Evolutionary conservation across 2,329 filamentous ascomycete genomes (phyloP).

Genomic region (Diplocarpon mali): DNA sequence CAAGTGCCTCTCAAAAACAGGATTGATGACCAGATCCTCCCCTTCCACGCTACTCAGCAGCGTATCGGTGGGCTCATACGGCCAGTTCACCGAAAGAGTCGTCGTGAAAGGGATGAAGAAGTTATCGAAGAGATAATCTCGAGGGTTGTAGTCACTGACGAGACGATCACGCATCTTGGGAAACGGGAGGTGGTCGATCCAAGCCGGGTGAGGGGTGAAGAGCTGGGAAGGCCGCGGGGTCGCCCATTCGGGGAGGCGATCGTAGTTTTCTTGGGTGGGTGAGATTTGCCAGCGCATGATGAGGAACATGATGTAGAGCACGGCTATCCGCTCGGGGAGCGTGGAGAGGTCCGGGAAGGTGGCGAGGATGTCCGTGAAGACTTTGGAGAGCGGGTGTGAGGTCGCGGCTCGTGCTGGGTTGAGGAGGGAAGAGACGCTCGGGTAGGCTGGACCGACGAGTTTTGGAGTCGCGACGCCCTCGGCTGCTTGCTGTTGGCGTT

Average conservation of each 20-base stretch:
- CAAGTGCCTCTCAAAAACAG: conserved; percentile 74
- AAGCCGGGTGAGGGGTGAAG: conserved; percentile 58
- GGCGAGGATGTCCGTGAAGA: conserved; percentile 74
- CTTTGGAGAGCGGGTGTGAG: conserved; percentile 68
- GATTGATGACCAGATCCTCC: conserved; percentile 69
- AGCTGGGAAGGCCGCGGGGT: conserved; percentile 57
- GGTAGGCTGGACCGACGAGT: conserved; percentile 67
- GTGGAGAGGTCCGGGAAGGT: conserved; percentile 71
- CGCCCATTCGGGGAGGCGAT: conserved; percentile 64
- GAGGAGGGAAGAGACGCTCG: conserved; percentile 66
- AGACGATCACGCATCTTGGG: conserved; percentile 63
- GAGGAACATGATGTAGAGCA: conserved; percentile 79
- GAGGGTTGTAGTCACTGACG: conserved; percentile 36
- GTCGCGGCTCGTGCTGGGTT: conserved; percentile 53
- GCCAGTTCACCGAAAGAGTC: conserved; percentile 73
- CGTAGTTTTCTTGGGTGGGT: conserved; percentile 69
- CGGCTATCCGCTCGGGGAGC: conserved; percentile 73
- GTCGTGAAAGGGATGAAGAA: conserved; percentile 77
- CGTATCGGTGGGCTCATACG: conserved; percentile 62
- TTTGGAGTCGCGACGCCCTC: conserved; percentile 54
- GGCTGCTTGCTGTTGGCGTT: conserved; percentile 53
- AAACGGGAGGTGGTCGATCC: conserved; percentile 77
- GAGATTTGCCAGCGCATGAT: conserved; percentile 77
- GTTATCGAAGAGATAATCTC: conserved; percentile 57
- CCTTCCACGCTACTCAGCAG: conserved; percentile 45